A percentile compares a stretch with the other conserved stretches of the same genome.
Conservation (phyloP, 768 basidiomycete species). For the Erythrobasidium yunnanense region DNA sequence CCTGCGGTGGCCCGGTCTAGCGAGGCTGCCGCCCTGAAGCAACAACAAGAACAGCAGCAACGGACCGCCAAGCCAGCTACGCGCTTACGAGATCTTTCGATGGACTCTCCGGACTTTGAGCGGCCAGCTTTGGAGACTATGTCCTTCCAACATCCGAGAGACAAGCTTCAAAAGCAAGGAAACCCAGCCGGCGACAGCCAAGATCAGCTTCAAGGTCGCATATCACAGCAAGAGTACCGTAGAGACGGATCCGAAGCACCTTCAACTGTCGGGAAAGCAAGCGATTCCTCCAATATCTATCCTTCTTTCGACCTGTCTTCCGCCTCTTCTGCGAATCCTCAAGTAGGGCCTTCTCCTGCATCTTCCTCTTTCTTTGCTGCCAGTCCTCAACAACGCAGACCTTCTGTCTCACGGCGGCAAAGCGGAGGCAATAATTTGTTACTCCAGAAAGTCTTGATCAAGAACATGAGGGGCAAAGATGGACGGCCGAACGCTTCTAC, state of each 20-base stretch:
- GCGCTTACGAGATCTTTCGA: constrained; percentile 22
- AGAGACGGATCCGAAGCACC: neutral
- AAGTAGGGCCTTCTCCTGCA: neutral
- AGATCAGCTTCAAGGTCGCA: constrained; percentile 27
- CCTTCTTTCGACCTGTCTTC: neutral
- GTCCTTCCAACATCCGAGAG: constrained; percentile 2
- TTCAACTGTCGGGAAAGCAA: neutral
- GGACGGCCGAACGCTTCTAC: constrained; percentile 22
- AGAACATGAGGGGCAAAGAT: constrained; percentile 40
- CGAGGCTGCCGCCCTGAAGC: neutral
- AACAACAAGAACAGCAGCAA: constrained; percentile 4
- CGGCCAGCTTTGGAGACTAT: constrained; percentile 34
- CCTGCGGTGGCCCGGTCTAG: constrained; percentile 6
- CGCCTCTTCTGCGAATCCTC: neutral
- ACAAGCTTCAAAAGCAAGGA: no score
- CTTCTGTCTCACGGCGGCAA: neutral
- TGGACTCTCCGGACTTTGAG: constrained; percentile 36
- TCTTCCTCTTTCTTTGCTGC: neutral
- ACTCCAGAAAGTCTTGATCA: constrained; percentile 35
- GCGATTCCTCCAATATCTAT: neutral
- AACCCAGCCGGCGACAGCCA: constrained; percentile 20
- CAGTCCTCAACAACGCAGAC: neutral
- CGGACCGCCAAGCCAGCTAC: constrained; percentile 11
- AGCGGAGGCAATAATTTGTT: constrained; percentile 36
- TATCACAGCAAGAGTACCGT: neutral